Conservation (phyloP, 257 asterid species). For the Leptodermis oblonga region DNA sequence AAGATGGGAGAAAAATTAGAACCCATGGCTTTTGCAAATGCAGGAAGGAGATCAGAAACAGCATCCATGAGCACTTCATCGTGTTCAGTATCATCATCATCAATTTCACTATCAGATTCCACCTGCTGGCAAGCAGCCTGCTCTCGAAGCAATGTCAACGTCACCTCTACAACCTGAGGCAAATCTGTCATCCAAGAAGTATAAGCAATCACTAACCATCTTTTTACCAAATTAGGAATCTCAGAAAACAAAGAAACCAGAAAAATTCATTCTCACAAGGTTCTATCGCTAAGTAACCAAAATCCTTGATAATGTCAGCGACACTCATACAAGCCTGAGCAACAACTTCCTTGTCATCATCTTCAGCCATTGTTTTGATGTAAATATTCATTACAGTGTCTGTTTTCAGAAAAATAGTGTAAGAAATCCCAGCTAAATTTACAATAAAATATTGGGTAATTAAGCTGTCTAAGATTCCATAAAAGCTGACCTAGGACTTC, state of each 20-base stretch:
- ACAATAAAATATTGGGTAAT: not conserved
- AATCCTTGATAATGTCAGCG: constrained; percentile 77
- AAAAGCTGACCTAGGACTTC: constrained; percentile 76
- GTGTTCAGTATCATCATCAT: constrained; percentile 81
- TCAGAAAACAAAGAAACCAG: constrained; percentile 10
- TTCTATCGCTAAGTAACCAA: constrained; percentile 81
- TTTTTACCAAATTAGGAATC: constrained; percentile 10
- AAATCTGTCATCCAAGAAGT: constrained; percentile 42
- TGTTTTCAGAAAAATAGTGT: constrained; percentile 26
- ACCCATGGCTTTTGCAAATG: constrained; percentile 91
- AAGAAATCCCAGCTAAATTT: not conserved
- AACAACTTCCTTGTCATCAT: constrained; percentile 97
- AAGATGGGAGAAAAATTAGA: constrained; percentile 80
- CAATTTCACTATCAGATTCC: constrained; percentile 76
- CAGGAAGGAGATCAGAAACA: constrained; percentile 97
- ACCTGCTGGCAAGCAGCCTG: constrained; percentile 78
- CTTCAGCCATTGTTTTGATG: constrained; percentile 77
- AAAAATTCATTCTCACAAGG: constrained; percentile 62
- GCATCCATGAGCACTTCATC: constrained; percentile 99
- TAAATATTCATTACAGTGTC: constrained; percentile 80
- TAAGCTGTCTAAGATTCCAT: constrained; percentile 4
- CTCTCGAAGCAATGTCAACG: constrained; percentile 70
- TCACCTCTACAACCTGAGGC: constrained; percentile 69
- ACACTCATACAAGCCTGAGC: constrained; percentile 91
- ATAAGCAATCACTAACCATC: constrained; percentile 10